phyloP scores from a whole-genome alignment of 495 filamentous ascomycete genomes.

The Talaromyces borbonicus region DNA sequence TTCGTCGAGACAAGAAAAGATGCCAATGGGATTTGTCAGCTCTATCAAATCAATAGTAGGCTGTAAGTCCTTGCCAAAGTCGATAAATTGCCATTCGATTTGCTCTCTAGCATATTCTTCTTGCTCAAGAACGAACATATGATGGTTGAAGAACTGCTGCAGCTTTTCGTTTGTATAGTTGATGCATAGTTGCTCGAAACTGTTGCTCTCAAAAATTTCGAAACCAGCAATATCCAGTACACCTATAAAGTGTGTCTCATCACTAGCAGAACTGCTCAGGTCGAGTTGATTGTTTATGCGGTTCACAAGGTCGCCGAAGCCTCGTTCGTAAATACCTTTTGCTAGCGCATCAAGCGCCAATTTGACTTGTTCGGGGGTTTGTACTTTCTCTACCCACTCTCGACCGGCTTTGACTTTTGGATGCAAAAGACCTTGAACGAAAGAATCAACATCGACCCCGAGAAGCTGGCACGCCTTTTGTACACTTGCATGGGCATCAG shows the following conservation, averaged over 20 bases:
- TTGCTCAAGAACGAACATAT: slow-evolving; percentile 99
- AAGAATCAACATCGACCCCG: slow-evolving; percentile 73
- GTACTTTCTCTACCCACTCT: slow-evolving; percentile 97
- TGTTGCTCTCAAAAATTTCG: slow-evolving; percentile 97
- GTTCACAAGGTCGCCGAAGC: slow-evolving; percentile 84
- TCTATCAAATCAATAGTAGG: slow-evolving; percentile 98
- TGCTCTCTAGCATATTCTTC: slow-evolving; percentile 97
- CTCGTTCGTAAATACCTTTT: slow-evolving; percentile 95
- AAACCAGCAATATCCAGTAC: slow-evolving; percentile 99
- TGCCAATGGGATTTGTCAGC: slow-evolving; percentile 90
- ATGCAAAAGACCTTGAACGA: slow-evolving; percentile 80
- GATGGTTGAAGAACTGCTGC: slow-evolving; percentile 99
- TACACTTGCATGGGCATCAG: slow-evolving; percentile 59
- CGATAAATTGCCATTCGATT: slow-evolving; percentile 99
- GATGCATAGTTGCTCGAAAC: slow-evolving; percentile 98
- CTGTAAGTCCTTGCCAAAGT: slow-evolving; percentile 95
- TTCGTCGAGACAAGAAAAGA: slow-evolving; percentile 97
- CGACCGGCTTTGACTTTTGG: slow-evolving; percentile 89
- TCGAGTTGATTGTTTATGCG: slow-evolving; percentile 91
- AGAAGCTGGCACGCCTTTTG: slow-evolving; percentile 73
- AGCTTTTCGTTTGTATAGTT: slow-evolving; percentile 99
- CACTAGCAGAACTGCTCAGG: slow-evolving; percentile 60
- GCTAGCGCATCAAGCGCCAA: slow-evolving; percentile 83
- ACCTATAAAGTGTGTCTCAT: slow-evolving; percentile 92
- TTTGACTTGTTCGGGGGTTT: slow-evolving; percentile 92